Evolutionary conservation across 1,284 basidiomycete genomes (phyloP), one percentile per base, ranked within the genome.

Genomic region (Apiotrichum sp.): DNA sequence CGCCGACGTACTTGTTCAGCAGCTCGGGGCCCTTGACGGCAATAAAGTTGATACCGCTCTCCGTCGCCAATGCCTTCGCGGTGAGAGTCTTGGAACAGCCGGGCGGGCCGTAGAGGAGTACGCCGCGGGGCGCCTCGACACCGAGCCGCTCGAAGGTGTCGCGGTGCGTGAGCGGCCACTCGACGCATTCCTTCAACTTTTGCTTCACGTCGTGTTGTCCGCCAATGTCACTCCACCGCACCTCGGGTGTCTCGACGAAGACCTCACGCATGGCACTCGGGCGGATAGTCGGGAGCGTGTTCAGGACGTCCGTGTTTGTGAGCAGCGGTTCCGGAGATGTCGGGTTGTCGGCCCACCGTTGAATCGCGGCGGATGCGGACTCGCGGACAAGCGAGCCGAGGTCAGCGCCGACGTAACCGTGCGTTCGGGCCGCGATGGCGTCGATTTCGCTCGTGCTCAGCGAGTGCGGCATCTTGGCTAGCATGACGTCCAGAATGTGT

Each of bases 1-100:
- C 96, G 42, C 96, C 96, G 5, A 99, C 91, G 66, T 88, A 99
- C 77, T 98, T 98, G 78, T 88, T 98, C 55, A 98, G 77, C 1
- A 98, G 81, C 90, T 95, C 96, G 0, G 95, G 92, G 0, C 96
- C 96, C 74, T 97, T 97, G 56, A 98, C 89, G n/a, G 93, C 90
- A 41, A 98, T 83, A 70, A 98, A 98, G 74, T 98, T 98, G 61
- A 98, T 84, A 0, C 92, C 93, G 63, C 90, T 92, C 74, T 98
- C 95, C 35, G 86, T 89, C 3, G 96, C 96, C 65, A 95, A 86
- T 1, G 96, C 95, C 53, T 92, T 85, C 0, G 92, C 96, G 29
- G 95, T 85, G 46, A 98, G 80, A 0, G 96, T 99, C 78, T 98
- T 98, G 69, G 89, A 92, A 70, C 96, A 98, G 8, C 96, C 95